These are phyloP conservation scores for Nicotiana paniculata DNA, from an alignment of 257 asterid species.

Conservation along the genomic window DNA sequence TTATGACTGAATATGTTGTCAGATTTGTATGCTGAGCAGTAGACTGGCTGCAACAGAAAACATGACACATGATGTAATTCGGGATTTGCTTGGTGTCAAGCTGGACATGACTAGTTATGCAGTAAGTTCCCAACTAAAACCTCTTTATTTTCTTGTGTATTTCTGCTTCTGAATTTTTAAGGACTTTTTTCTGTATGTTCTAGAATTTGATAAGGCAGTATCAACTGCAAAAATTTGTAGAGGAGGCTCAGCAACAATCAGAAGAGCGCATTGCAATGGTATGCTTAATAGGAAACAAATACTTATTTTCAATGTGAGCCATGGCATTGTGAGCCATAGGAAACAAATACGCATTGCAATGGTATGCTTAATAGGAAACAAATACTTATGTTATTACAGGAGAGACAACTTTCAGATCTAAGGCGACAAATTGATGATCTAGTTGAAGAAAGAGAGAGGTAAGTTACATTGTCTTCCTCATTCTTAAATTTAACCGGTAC, in stretches of 20 bases:
- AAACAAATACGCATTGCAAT: slow-evolving; percentile 20
- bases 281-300: slow-evolving; percentile 1
- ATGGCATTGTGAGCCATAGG: too few relatives aligned
- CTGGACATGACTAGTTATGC: slow-evolving; percentile 76
- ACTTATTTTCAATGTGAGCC: neutral
- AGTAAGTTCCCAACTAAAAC: slow-evolving; percentile 37
- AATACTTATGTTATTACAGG: slow-evolving; percentile 30
- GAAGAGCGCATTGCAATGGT: slow-evolving; percentile 55
- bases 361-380: slow-evolving; percentile 33
- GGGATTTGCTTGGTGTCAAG: slow-evolving; percentile 89
- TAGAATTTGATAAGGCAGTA: slow-evolving; percentile 67
- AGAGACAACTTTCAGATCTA: slow-evolving; percentile 50
- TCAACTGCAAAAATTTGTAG: slow-evolving; percentile 65
- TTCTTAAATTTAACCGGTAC: neutral
- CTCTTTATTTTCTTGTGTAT: neutral
- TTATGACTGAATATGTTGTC: slow-evolving; percentile 13
- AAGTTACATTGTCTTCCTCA: slow-evolving; percentile 11
- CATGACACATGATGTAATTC: slow-evolving; percentile 95
- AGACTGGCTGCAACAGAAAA: slow-evolving; percentile 80
- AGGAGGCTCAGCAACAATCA: slow-evolving; percentile 66
- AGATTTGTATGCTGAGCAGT: slow-evolving; percentile 70
- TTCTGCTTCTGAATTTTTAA: slow-evolving; percentile 5
- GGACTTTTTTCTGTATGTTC: slow-evolving; percentile 8
- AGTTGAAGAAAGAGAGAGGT: slow-evolving; percentile 70
- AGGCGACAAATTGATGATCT: slow-evolving; percentile 49